Base-by-base conservation (phyloP, 2,329 filamentous ascomycete species). In the Botrytis medusae region DNA sequence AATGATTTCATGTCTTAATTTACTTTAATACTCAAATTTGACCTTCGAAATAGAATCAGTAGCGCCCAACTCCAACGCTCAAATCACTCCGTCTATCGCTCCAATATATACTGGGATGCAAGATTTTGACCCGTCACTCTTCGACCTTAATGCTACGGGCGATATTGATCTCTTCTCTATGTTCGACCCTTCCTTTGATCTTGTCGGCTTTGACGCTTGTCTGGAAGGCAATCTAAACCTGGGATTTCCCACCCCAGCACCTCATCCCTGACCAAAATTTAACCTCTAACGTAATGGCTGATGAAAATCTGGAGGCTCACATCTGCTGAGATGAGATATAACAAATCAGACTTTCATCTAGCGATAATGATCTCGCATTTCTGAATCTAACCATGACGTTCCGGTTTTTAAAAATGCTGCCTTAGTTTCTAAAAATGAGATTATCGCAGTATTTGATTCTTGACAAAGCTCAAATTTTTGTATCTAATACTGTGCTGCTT, bases 131-230 rank as follows among this genome's bases (percentile, higher is more conserved):
- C 73, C 74, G 10, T 75, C 76, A 12, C 63, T 75, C 10, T 75
- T 78, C 29, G 73, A 76, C 59, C 73, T 76, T 0, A 65, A 75
- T 18, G 34, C 75, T 14, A 69, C 65, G 1, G 65, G 65, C 25
- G 73, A 77, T 54, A 71, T 77, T 16, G 77, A 79, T 54, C 51
- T 77, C 2, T 79, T 79, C 69, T 76, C 73, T 44, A 75, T 77
- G 73, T 78, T 79, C 63, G 77, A 79, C 69, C 77, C 77, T 22
- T 71, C 73, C 2, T 78, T 79, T 32, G 75, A 78, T 64, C 74
- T 78, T 10, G 75, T 78, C 42, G 71, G 75, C 14, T 75, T 79
- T 34, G 77, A 79, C 75, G 75, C 76, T 54, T 75, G 65, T 46
- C 70, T 79, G 32, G 75, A 77, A 60, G 74, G 76, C 16, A 78